Base-by-base conservation (phyloP, 768 basidiomycete species). In the Cystobasidium tubakii region DNA sequence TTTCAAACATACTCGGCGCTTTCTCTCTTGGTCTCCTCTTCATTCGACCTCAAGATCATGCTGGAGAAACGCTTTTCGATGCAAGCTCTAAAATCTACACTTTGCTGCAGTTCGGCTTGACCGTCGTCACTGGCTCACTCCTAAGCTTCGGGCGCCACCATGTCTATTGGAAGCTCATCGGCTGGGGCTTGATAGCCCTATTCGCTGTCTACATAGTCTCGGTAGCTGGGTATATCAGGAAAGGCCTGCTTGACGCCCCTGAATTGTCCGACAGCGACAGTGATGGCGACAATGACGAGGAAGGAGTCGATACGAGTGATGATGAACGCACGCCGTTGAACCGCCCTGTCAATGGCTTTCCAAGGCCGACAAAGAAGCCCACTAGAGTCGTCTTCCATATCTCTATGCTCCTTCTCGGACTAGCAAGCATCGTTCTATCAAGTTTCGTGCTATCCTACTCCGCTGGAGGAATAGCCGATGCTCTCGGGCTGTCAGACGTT, bases 1-100 rank as follows among this genome's bases (percentile, higher is more conserved):
- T 74, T 50, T 76, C 78, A 46, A 79, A 79, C 66, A 78, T 78
- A 60, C 75, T 79, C 43, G 78, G 78, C 43, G 74, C 77, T 42
- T 78, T 79, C 65, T 78, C 78, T 29, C 75, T 79, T 63, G 78
- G 78, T 1, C 76, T 79, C 0, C 27, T 79, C 12, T 75, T 77
- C 46, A 46, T 34, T 25, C 66, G 42, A 13, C n/a, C 66, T 19
- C 25, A 27, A 19, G 33, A 65, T 17, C 33, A 34, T 31, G 31
- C 10, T 27, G 42, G 27, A 12, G 10, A 25, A 2, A 46, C 43
- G 27, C 53, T 62, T 15, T 71, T 77, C 33, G 57, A 39, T 21
- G 34, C 33, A 63, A 72, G 66, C 23, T 74, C 77, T 10, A 70
- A 63, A 36, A 62, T 77, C 27, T 78, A 78, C 75, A 54, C 73